A percentile compares a stretch with the other conserved stretches of the same genome.
Conservation (phyloP, 306 rosid genomes). For the Quercus variabilis region DNA sequence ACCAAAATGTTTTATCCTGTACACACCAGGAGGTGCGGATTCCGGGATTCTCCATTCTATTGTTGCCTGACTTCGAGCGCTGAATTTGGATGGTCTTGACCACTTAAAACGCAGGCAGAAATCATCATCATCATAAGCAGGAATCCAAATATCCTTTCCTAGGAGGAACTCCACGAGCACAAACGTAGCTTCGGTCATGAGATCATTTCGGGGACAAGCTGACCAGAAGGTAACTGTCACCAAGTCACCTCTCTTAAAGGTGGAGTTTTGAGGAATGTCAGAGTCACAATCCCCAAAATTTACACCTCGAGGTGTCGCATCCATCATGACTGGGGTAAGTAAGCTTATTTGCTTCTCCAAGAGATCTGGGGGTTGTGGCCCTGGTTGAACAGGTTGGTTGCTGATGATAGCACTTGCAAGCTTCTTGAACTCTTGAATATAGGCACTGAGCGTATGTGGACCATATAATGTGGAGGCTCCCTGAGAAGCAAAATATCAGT, state of each 20-base stretch:
- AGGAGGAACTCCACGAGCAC: constrained; percentile 72
- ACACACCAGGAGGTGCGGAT: constrained; percentile 60
- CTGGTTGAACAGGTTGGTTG: constrained; percentile 39
- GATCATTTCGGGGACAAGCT: constrained; percentile 89
- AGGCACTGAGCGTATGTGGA: constrained; percentile 80
- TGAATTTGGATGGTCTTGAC: constrained; percentile 71
- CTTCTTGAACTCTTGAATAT: constrained; percentile 88
- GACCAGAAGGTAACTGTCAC: constrained; percentile 76
- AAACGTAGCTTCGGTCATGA: constrained; percentile 90
- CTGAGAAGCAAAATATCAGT: constrained; percentile 35
- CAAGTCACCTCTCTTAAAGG: constrained; percentile 59
- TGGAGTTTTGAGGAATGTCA: constrained; percentile 64
- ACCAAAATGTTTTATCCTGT: constrained; percentile 78
- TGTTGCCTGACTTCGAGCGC: constrained; percentile 62
- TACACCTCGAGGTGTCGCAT: constrained; percentile 56
- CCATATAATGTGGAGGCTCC: constrained; percentile 92
- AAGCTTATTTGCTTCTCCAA: constrained; percentile 67
- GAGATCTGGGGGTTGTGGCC: constrained; percentile 88
- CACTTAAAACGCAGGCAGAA: constrained; percentile 84
- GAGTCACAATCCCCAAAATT: constrained; percentile 65
- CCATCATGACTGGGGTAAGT: constrained; percentile 76
- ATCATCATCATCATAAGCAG: constrained; percentile 86
- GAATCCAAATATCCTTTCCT: constrained; percentile 60
- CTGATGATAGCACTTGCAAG: constrained; percentile 60
- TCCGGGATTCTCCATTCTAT: constrained; percentile 85